A percentile compares a stretch with the other conserved stretches of the same genome.
These are phyloP conservation scores for Inga leiocalycina DNA, from an alignment of 306 rosid genomes.

Conservation along the genomic window DNA sequence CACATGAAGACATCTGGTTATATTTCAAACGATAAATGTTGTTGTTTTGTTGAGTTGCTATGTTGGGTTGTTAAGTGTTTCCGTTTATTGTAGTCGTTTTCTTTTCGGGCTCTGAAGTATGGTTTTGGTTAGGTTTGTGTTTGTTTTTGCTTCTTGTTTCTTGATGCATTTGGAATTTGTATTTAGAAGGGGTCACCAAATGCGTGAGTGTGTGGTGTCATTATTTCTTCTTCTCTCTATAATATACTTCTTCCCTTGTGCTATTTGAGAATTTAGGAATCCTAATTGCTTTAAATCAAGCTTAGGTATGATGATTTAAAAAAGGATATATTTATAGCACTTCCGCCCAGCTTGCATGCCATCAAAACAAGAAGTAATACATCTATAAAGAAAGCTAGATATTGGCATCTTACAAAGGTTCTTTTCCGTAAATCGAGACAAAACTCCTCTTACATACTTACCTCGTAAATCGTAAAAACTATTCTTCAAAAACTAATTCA, in stretches of 20 bases:
- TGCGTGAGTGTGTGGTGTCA: neutral
- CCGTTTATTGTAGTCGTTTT: neutral
- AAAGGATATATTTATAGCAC: neutral
- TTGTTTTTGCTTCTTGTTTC: neutral
- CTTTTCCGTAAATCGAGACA: too few relatives aligned
- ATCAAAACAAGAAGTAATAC: neutral
- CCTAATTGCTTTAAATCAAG: neutral
- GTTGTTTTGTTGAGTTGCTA: neutral
- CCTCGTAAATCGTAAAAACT: too few relatives aligned
- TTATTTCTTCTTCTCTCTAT: neutral
- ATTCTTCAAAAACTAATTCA: too few relatives aligned
- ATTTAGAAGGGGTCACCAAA: neutral
- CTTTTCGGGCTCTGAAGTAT: neutral
- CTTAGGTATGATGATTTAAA: neutral
- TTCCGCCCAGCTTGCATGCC: neutral
- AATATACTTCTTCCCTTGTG: neutral
- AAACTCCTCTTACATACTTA: too few relatives aligned
- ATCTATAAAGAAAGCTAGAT: neutral
- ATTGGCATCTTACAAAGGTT: neutral
- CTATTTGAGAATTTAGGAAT: neutral
- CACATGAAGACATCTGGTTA: neutral
- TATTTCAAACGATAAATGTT: neutral
- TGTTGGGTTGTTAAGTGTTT: neutral
- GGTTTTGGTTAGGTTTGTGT: too few relatives aligned
- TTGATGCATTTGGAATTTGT: neutral